Percentiles rank a stretch among this genome's conserved stretches.
Evolutionary conservation across 805 yeast species (phyloP).

Genomic region (Monosporozyma aquatica): DNA sequence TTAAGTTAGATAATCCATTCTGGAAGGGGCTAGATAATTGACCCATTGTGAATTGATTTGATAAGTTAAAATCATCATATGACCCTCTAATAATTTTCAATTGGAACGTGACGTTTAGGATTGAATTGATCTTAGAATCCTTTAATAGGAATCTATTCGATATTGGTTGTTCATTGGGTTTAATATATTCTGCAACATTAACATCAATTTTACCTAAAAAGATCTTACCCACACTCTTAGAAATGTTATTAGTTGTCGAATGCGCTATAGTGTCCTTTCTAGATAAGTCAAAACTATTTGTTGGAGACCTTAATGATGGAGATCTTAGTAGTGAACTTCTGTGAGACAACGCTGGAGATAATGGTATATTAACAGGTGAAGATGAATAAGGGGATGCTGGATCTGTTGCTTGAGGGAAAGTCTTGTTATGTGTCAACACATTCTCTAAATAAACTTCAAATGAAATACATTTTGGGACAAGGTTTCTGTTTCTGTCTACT

Average conservation of each 20-base stretch:
- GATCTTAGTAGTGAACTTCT: slow-evolving; percentile 1
- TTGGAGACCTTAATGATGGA: slow-evolving; percentile 3
- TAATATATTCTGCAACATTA: slow-evolving; percentile 63
- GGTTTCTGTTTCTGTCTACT: slow-evolving; percentile 30
- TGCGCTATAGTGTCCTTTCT: background rate
- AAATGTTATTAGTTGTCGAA: no score
- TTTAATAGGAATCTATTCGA: slow-evolving; percentile 61
- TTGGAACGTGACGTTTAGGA: slow-evolving; percentile 52
- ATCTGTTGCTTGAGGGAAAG: background rate
- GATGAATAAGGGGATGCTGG: background rate
- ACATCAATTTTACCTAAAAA: slow-evolving; percentile 58
- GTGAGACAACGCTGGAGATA: background rate
- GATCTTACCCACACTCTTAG: slow-evolving; percentile 31
- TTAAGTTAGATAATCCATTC: slow-evolving; percentile 10
- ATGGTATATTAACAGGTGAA: background rate
- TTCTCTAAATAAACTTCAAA: slow-evolving; percentile 39
- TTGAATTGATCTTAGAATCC: slow-evolving; percentile 75
- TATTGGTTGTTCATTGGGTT: slow-evolving; percentile 38
- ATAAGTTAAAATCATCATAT: slow-evolving; percentile 23
- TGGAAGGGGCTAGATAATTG: slow-evolving; percentile 21
- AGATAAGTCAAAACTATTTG: slow-evolving; percentile 1
- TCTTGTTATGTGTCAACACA: slow-evolving; percentile 1
- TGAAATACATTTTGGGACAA: slow-evolving; percentile 32
- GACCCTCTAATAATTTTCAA: slow-evolving; percentile 37
- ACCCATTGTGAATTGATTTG: slow-evolving; percentile 14